Evolutionary conservation across 2,329 filamentous ascomycete species (phyloP), one percentile per base, ranked within the genome.

Genomic region (Cytospora mali): DNA sequence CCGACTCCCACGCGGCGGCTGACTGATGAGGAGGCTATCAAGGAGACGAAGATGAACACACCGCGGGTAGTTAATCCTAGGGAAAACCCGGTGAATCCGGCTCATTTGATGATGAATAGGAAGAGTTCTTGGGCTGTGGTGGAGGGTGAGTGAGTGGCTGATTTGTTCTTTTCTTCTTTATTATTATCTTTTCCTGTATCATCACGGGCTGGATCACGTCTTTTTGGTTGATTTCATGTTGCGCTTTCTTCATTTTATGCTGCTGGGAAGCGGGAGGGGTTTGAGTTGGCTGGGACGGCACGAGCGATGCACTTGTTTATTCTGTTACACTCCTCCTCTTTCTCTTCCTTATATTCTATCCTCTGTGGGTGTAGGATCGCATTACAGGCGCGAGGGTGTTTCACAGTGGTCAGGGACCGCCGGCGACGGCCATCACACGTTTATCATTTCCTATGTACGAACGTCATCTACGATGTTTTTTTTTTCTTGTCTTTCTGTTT

Each of bases 91-190:
- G 53, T 65, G 16, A 63, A 62, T 27, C 61, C 50, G 31, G 50
- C 73, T 28, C 72, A 75, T 53, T 68, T 75, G 39, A 72, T 71
- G 3, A 76, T 75, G 61, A 72, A 81, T 65, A 76, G 82, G 63
- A 81, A 80, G 73, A 86, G 84, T 69, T 81, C 84, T 72, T 77
- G 78, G 62, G 79, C 83, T 35, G 72, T 86, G 42, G 71, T 86
- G 28, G 84, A 86, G 65, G 75, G 75, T 11, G 75, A 72, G 29
- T 80, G 64, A 73, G 27, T 39, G 21, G n/a, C 14, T 14, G 11
- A 7, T n/a, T 54, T 51, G n/a, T 31, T 66, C 31, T 62, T 61
- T 27, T 42, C 31, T 51, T 13, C 60, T 60, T 35, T 27, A 13
- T 35, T 59, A 29, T 46, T 42, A 14, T 31, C 28, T 51, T n/a